Evolutionary conservation across 2,329 filamentous ascomycete species (phyloP).

Genomic region (Phialophora chinensis): DNA sequence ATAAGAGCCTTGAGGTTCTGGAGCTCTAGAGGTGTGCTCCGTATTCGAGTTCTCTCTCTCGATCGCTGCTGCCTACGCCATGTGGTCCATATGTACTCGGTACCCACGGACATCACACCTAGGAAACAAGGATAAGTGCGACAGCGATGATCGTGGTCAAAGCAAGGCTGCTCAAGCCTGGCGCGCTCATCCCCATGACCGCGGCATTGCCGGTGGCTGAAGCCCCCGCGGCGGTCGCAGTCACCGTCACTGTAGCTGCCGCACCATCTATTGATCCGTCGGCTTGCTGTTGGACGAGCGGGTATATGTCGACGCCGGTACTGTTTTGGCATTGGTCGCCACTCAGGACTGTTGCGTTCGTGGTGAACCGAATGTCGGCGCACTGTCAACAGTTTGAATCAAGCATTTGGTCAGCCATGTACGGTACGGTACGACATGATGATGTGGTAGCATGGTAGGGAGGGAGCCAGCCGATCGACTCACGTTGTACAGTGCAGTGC

Average conservation of each 20-base stretch:
- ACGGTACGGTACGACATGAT: not conserved
- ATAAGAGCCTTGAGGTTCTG: too few species aligned
- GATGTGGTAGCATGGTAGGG: not conserved
- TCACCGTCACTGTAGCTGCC: conserved; percentile 26
- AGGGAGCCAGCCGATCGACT: conserved; percentile 28
- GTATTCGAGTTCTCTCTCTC: too few species aligned
- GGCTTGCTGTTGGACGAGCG: conserved; percentile 31
- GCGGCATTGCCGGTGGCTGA: conserved; percentile 4
- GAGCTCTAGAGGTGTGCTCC: too few species aligned
- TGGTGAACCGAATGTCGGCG: conserved; percentile 52
- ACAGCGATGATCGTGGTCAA: not conserved
- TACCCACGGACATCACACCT: not conserved
- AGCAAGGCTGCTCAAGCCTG: not conserved
- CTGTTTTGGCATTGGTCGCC: conserved; percentile 49
- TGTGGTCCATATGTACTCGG: too few species aligned
- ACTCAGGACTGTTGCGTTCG: conserved; percentile 46
- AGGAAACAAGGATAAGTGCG: not conserved
- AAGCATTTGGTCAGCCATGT: not conserved
- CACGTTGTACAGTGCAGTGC: conserved; percentile 56
- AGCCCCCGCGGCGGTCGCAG: conserved; percentile 16
- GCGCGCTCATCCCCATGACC: not conserved
- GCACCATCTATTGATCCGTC: conserved; percentile 17
- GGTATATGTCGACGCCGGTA: conserved; percentile 47
- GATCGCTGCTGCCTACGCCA: too few species aligned
- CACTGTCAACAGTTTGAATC: conserved; percentile 43